Percentiles rank a stretch among this genome's conserved stretches.
Evolutionary conservation across 78 protist genomes (phyloP).

Genomic region (Dictyostelium firmibasis): DNA sequence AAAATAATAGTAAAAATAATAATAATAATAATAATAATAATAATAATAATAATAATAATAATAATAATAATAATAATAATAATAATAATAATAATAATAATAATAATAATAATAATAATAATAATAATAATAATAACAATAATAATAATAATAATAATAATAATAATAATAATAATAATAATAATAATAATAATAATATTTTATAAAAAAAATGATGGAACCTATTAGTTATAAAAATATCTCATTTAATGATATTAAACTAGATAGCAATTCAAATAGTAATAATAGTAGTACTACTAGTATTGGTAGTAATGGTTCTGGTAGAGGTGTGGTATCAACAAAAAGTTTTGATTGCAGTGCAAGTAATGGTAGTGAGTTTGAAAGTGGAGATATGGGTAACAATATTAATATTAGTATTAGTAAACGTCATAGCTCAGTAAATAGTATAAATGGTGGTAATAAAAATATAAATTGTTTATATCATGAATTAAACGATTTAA

Average conservation of each 20-base stretch:
- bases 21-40: too few relatives aligned
- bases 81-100: too few relatives aligned
- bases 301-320: background rate
- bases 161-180: too few relatives aligned
- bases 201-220: background rate
- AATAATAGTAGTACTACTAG: too few relatives aligned
- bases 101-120: too few relatives aligned
- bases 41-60: too few relatives aligned
- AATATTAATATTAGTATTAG: background rate
- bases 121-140: too few relatives aligned
- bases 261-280: background rate
- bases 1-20: too few relatives aligned
- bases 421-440: background rate
- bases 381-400: background rate
- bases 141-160: too few relatives aligned
- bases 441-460: background rate
- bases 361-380: background rate
- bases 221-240: background rate
- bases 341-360: background rate
- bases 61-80: too few relatives aligned
- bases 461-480: background rate
- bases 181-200: too few relatives aligned
- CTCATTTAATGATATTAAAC: background rate
- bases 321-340: background rate
- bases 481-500: conserved; percentile 4